These are phyloP conservation scores for Corymbia calophylla DNA, from an alignment of 441 rosid species.

Conservation along the genomic window DNA sequence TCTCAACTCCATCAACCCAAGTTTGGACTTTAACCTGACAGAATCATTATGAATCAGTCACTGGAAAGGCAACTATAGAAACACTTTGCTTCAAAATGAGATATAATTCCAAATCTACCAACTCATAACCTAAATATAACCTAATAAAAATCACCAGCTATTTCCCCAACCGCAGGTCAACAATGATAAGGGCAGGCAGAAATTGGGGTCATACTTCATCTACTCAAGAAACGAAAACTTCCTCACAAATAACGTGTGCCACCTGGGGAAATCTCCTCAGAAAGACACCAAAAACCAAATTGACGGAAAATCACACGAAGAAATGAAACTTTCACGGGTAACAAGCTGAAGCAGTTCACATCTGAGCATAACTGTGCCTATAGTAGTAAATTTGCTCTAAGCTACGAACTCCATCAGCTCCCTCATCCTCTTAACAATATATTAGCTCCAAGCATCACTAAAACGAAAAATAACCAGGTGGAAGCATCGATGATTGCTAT, in stretches of 20 bases:
- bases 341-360: not conserved
- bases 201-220: not conserved
- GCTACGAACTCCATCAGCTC: not conserved
- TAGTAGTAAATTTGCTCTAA: not conserved
- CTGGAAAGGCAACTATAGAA: not conserved
- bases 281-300: not conserved
- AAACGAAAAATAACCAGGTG: no score
- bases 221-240: not conserved
- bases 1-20: constrained; percentile 77
- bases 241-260: not conserved
- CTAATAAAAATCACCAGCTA: not conserved
- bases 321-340: not conserved
- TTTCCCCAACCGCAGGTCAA: not conserved
- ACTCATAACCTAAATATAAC: not conserved
- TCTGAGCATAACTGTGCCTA: not conserved
- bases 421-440: not conserved
- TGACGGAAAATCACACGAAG: not conserved
- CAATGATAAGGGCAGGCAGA: not conserved
- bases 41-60: not conserved
- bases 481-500: not conserved
- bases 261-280: not conserved
- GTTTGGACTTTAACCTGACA: constrained; percentile 94
- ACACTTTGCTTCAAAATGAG: not conserved
- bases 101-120: not conserved
- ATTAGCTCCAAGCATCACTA: not conserved